These are phyloP conservation scores for Colletotrichum eremochloae DNA, from an alignment of 2,329 filamentous ascomycete species.

Conservation along the genomic window DNA sequence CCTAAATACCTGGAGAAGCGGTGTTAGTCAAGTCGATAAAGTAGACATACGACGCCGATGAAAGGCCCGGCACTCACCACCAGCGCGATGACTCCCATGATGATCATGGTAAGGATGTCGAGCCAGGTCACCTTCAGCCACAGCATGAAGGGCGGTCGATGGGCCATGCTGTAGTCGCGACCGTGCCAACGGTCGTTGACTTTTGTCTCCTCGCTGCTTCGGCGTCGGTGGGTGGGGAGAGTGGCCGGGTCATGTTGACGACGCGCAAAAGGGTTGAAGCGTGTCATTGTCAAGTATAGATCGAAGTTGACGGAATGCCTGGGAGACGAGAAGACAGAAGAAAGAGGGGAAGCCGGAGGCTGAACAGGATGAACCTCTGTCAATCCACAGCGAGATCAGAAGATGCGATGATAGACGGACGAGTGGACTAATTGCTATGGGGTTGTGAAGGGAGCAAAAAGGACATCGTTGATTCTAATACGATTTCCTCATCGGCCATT, in stretches of 20 bases:
- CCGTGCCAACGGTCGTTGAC: slow-evolving; percentile 26
- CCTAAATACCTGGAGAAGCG: slow-evolving; percentile 66
- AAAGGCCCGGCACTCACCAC: slow-evolving; percentile 62
- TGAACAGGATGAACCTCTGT: background rate
- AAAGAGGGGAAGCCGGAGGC: too few relatives aligned
- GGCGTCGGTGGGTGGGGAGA: slow-evolving; percentile 19
- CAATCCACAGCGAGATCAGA: background rate
- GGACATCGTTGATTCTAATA: background rate
- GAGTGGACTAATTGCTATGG: background rate
- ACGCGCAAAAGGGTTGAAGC: slow-evolving; percentile 27
- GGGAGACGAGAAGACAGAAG: too few relatives aligned
- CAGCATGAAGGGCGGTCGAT: slow-evolving; percentile 72
- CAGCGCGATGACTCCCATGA: slow-evolving; percentile 76
- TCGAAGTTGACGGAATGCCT: background rate
- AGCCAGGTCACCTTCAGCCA: slow-evolving; percentile 78
- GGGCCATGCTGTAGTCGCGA: slow-evolving; percentile 57
- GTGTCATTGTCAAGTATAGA: slow-evolving; percentile 5
- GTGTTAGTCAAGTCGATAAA: slow-evolving; percentile 6
- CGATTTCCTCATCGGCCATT: background rate
- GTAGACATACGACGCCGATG: slow-evolving; percentile 46
- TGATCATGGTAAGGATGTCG: slow-evolving; percentile 77
- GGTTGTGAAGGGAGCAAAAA: background rate
- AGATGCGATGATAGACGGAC: background rate
- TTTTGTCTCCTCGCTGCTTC: slow-evolving; percentile 30
- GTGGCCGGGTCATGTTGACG: background rate